Evolutionary conservation across 306 rosid genomes (phyloP).

Genomic region (Pterocarpus macrocarpus): DNA sequence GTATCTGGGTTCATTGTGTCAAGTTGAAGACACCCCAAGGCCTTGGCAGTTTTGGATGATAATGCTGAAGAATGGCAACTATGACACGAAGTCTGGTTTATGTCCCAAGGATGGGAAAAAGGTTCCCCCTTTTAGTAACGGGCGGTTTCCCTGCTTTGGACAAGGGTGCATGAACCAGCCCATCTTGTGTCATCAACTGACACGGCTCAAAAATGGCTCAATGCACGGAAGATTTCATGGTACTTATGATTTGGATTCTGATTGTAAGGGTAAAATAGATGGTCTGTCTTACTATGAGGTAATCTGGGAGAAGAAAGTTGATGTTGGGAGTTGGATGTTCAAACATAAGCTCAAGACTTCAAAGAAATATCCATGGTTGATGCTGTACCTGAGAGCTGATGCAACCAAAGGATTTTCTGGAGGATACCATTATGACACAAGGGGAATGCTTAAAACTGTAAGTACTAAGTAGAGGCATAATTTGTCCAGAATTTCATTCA

Average conservation of each 20-base stretch:
- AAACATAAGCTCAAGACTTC: constrained; percentile 68
- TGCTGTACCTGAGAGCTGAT: constrained; percentile 80
- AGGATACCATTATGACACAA: constrained; percentile 76
- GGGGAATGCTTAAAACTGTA: constrained; percentile 76
- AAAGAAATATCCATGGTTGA: constrained; percentile 75
- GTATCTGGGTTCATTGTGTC: constrained; percentile 62
- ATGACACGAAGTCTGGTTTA: constrained; percentile 57
- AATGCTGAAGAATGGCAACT: constrained; percentile 75
- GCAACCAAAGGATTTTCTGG: constrained; percentile 77
- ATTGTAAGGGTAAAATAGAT: constrained; percentile 36
- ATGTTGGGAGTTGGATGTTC: constrained; percentile 71
- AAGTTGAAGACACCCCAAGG: constrained; percentile 56
- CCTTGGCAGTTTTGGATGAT: constrained; percentile 91
- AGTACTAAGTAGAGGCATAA: constrained; percentile 36
- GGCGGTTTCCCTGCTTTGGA: constrained; percentile 73
- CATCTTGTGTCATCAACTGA: constrained; percentile 1
- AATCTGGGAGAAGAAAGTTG: constrained; percentile 66
- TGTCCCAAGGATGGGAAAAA: constrained; percentile 61
- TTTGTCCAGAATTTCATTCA: neutral
- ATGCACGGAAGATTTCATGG: constrained; percentile 65
- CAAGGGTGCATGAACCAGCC: constrained; percentile 82
- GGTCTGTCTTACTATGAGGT: constrained; percentile 63
- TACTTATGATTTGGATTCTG: constrained; percentile 61
- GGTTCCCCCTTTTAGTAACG: constrained; percentile 52
- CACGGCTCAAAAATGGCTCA: neutral